Evolutionary conservation across 225 moss, liverwort and hornwort genomes (phyloP), one percentile per base, ranked within the genome.

Genomic region (Sphagnum tenellum): DNA sequence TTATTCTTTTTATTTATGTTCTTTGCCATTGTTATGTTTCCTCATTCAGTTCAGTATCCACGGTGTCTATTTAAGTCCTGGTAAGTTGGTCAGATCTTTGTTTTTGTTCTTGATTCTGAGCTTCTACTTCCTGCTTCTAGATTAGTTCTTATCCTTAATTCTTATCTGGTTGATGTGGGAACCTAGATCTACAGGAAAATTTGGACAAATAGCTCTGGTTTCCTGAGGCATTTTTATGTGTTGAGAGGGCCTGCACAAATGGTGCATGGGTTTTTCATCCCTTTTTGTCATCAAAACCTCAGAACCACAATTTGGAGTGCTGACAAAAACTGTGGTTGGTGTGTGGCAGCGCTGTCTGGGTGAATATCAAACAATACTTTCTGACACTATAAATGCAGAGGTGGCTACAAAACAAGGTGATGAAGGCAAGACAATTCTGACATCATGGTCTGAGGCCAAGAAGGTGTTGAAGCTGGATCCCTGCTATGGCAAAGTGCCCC

Each of bases 371-470:
- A 57, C 76, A 62, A 68, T 94, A 64, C 88, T 90, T 68, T 78
- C 88, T 67, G 88, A 94, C 67, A 65, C 81, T 14, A 78, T 90
- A 57, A 88, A 79, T 56, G 51, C 76, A 46, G 90, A 88, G 57
- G 67, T 61, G 53, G 79, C 72, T 59, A 67, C 72, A 3, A 94
- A 90, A 67, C 74, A 68, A 52, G 66, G 62, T 10, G 88, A 82
- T 4, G 88, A 84, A 50, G 82, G 80, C 10, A 93, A 73, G 72
- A 72, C 66, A 50, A 74, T 77, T 46, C 47, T 94, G 9, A 87
- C 76, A 56, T 90, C 88, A 8, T 94, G 82, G 81, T 73, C 90
- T 10, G 88, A 94, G 70, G 90, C 90, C 3, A 90, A 88, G 73
- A 94, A 87, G 66, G 69, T 87, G 51, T 68, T 90, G 3, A 94